Evolutionary conservation across 2,329 filamentous ascomycete genomes (phyloP), one percentile per base, ranked within the genome.

Genomic region (Alternaria gansuensis): DNA sequence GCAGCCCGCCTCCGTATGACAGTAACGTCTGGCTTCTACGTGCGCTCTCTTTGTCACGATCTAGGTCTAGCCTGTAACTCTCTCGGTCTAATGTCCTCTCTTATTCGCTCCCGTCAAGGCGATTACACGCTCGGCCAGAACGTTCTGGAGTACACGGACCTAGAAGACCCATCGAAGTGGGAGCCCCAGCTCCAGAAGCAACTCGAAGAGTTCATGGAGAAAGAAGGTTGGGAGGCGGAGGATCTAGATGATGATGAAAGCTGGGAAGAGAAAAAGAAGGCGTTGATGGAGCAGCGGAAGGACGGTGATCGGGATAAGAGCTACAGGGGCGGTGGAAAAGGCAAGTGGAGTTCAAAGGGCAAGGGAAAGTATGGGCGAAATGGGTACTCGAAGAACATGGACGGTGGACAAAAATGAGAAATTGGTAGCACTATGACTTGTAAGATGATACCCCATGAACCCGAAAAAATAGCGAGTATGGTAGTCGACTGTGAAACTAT

Each of bases 21-120:
- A 0, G 94, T 97, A 51, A 93, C 93, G 2, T 96, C 93, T 0
- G 95, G 95, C 37, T 99, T 97, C 82, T 99, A 99, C 77, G 93
- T 99, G 13, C 90, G 95, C 63, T 96, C 91, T 57, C 87, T 99
- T 67, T 93, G 92, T 69, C 93, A 98, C 75, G 95, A 99, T 71
- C 84, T 99, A 3, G 95, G 94, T 23, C 83, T 88, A 65, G 92
- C 92, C 67, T 84, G 97, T 13, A 88, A 86, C 51, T 96, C 92
- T 11, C 88, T 91, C 24, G 95, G 86, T 33, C 83, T 95, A 65
- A 98, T 99, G 94, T 87, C 91, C 23, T 88, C 90, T 68, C 85
- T 99, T 21, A 85, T 90, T 56, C 89, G 95, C 54, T 90, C 87
- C 3, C 87, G 90, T 51, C 95, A 99, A 78, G 91, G 88, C 17